Evolutionary conservation across 2,329 filamentous ascomycete genomes (phyloP).

Genomic region (Aspergillus intermedius): DNA sequence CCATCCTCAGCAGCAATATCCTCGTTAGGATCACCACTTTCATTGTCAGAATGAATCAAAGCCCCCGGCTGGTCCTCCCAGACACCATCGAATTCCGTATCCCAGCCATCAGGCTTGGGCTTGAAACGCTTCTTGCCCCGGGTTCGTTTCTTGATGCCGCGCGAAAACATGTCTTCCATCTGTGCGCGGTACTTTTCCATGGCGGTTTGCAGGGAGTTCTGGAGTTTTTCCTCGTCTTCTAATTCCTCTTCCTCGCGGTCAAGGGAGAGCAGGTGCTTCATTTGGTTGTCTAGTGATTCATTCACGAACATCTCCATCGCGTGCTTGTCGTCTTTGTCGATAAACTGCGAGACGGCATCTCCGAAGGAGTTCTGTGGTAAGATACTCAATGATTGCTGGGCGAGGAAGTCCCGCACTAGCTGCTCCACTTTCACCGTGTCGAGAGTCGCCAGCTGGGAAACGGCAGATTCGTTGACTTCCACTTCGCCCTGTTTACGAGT

Average conservation of each 20-base stretch:
- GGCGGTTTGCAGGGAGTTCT: slow-evolving; percentile 57
- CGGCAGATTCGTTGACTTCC: slow-evolving; percentile 57
- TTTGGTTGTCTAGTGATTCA: slow-evolving; percentile 63
- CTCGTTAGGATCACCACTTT: slow-evolving; percentile 42
- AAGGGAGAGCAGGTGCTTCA: slow-evolving; percentile 62
- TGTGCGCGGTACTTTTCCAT: not conserved
- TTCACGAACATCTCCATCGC: slow-evolving; percentile 77
- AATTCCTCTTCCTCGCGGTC: slow-evolving; percentile 64
- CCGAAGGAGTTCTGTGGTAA: slow-evolving; percentile 88
- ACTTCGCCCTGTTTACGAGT: slow-evolving; percentile 43
- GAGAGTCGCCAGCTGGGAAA: slow-evolving; percentile 54
- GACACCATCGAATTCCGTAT: slow-evolving; percentile 77
- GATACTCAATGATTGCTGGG: slow-evolving; percentile 82
- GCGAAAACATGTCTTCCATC: slow-evolving; percentile 1
- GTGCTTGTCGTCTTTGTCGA: slow-evolving; percentile 91
- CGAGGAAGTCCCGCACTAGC: slow-evolving; percentile 80
- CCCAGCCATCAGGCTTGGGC: slow-evolving; percentile 56
- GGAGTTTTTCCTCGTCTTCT: slow-evolving; percentile 59
- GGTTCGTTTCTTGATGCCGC: slow-evolving; percentile 52
- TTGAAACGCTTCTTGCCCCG: slow-evolving; percentile 36
- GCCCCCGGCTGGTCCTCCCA: slow-evolving; percentile 78
- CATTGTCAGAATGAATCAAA: slow-evolving; percentile 47
- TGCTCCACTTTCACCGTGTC: slow-evolving; percentile 83
- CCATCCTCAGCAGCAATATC: slow-evolving; percentile 45
- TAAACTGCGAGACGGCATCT: slow-evolving; percentile 86